Evolutionary conservation across 352 stramenopile genomes (phyloP), one percentile per base, ranked within the genome.

Genomic region (Hyaloperonospora arabidopsidis): DNA sequence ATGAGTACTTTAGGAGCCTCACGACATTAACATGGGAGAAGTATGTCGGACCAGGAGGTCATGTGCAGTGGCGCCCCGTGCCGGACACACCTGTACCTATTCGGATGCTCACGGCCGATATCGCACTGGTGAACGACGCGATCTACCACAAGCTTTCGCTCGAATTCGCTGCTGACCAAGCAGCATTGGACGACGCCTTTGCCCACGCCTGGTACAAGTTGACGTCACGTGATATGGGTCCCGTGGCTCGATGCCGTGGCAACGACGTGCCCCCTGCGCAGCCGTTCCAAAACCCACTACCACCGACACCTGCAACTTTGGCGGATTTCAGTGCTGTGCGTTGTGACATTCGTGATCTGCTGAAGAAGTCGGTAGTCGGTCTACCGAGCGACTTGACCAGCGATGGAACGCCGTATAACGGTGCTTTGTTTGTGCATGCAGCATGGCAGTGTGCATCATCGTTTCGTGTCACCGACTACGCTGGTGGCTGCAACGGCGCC

Each of bases 1-100:
- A 98, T 69, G 84, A 96, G 50, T 98, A 98, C 76, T 98, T 88
- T 66, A 79, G 65, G n/a, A 65, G 64, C 1, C 45, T 75, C 35
- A 70, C 97, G 0, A 76, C 93, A 43, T 73, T 96, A 54, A 70
- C 84, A 46, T 97, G 91, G 92, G 89, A 83, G 47, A 75, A 89
- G 54, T 79, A 70, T 15, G 82, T 80, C 18, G 76, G 75, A 54
- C 79, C 81, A 18, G 84, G 75, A 39, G 73, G 75, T 29, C 79
- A 80, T 38, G 72, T 74, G 19, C 74, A 90, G 60, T 94, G 84
- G 84, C 76, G 73, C 17, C 80, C 80, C 34, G 65, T 80, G 58
- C 49, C 61, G 3, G 63, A 69, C 6, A 75, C 73, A 29, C 76
- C 65, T 14, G 74, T 84, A 47, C 62, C 76, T n/a, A 76, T 86